phyloP scores from a whole-genome alignment of 1,139 yeast genomes.

The Kurtzmaniella natalensis region DNA sequence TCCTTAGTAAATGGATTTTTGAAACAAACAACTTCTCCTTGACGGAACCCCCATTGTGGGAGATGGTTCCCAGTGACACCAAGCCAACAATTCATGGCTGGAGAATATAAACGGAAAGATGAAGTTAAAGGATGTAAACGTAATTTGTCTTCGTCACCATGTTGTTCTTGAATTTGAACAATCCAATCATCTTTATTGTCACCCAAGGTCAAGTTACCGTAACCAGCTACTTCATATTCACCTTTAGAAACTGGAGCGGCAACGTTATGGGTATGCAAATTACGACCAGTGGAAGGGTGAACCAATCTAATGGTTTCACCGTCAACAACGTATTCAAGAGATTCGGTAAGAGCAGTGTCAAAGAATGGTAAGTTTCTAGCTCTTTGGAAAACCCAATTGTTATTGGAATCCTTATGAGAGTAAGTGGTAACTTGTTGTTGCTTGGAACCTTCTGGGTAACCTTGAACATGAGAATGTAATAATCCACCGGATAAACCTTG shows the following conservation, averaged over 20 bases:
- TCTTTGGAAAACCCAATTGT: slow-evolving; percentile 84
- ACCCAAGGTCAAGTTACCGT: slow-evolving; percentile 84
- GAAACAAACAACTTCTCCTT: slow-evolving; percentile 90
- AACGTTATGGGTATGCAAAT: slow-evolving; percentile 83
- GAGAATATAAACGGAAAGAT: slow-evolving; percentile 71
- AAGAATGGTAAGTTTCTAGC: slow-evolving; percentile 56
- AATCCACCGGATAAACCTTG: slow-evolving; percentile 92
- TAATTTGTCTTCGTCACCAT: slow-evolving; percentile 61
- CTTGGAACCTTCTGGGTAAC: slow-evolving; percentile 90
- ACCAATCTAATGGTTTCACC: slow-evolving; percentile 75
- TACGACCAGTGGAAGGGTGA: slow-evolving; percentile 81
- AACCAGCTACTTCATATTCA: slow-evolving; percentile 85
- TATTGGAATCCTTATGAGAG: slow-evolving; percentile 86
- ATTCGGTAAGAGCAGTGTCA: slow-evolving; percentile 46
- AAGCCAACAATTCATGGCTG: slow-evolving; percentile 74
- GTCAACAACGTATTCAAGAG: slow-evolving; percentile 57
- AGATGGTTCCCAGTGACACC: slow-evolving; percentile 74
- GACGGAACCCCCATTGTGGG: slow-evolving; percentile 99
- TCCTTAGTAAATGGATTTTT: slow-evolving; percentile 76
- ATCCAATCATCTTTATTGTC: slow-evolving; percentile 94
- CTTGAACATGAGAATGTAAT: slow-evolving; percentile 90
- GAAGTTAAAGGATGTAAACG: slow-evolving; percentile 84
- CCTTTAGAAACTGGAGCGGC: slow-evolving; percentile 72
- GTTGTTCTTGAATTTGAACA: slow-evolving; percentile 79
- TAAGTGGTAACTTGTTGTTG: slow-evolving; percentile 97